Evolutionary conservation across 1,139 yeast species (phyloP), one percentile per base, ranked within the genome.

Genomic region (Pichia terricola): DNA sequence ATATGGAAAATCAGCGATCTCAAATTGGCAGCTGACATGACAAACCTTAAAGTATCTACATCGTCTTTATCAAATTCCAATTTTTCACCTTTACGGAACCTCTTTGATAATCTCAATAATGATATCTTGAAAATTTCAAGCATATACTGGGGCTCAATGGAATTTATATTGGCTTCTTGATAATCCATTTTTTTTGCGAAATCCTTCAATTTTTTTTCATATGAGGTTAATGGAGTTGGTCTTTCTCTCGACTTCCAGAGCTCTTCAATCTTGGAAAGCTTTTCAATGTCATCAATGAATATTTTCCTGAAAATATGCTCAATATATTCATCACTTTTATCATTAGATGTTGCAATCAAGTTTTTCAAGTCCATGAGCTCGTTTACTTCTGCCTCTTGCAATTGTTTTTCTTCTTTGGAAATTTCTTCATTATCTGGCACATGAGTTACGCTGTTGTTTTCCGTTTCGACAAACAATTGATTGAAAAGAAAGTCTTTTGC

Each of bases 1-100:
- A 94, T 89, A 31, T 73, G 69, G 59, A 91, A 94, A 1, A 87
- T 73, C 39, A 60, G 61, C 0, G 94, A 80, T 52, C 98, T 73
- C 45, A 94, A 70, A 56, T 89, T 88, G 0, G 98, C 79, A 0
- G 97, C 81, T 0, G 96, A 79, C 3, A 79, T 83, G 5, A 94
- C 96, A 64, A 94, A 94, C 52, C 81, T 75, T 46, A 94, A 69
- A 0, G 97, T 84, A 55, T 87, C 96, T 40, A 79, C 83, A 60
- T 94, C 99, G 60, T 94, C 99, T 60, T 94, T 94, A 61, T 94
- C 98, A 59, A 94, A 94, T 33, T 78, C 79, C 37, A 81, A 68
- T 7, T 65, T 58, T 41, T 72, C 72, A 1, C 66, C 68, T 1
- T 52, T 46, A 6, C 57, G 55, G 7, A 77, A 58, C 43, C 96